Evolutionary conservation across 176 grass and related monocot genomes (phyloP), one percentile per base, ranked within the genome.

Genomic region (Oryza brachyantha): DNA sequence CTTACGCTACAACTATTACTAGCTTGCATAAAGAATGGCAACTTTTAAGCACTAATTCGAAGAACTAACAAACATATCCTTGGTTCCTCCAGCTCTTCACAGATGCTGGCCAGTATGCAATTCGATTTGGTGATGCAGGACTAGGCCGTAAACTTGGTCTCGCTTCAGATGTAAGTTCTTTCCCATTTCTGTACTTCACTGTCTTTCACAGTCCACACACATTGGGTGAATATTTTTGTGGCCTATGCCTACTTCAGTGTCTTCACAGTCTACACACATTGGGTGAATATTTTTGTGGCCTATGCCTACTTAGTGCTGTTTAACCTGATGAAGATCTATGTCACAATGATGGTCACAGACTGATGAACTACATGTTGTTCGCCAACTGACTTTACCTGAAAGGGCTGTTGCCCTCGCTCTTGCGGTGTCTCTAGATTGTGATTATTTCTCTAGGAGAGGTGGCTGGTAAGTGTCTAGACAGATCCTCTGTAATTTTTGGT

Each of bases 21-120:
- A 81, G 11, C 41, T n/a, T 75, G 26, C 48, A 74, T 24, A 79
- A 66, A 61, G 0, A 46, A 79, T 73, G 24, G 9, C 16, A 81
- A 64, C 48, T n/a, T 17, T 14, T 72, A 29, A 61, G 21, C 74
- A 41, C 25, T 39, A 19, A n/a, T n/a, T n/a, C n/a, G n/a, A n/a
- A n/a, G n/a, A n/a, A n/a, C n/a, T n/a, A n/a, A n/a, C n/a, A n/a
- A 72, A 61, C 14, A 24, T 61, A 43, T 39, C 4, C 24, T 80
- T 50, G 63, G 11, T 81, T 78, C 24, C 37, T 81, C 38, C 89
- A 98, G 95, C 92, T 98, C 29, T 98, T 98, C 83, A 98, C 95
- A 17, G 95, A 98, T 83, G 95, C 95, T 68, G 95, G 95, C 59
- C 95, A 98, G 65, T 98, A 98, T 81, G 95, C 87, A 61, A 87